phyloP scores from a whole-genome alignment of 2,329 filamentous ascomycete species.

The Orbilia blumenaviensis region DNA sequence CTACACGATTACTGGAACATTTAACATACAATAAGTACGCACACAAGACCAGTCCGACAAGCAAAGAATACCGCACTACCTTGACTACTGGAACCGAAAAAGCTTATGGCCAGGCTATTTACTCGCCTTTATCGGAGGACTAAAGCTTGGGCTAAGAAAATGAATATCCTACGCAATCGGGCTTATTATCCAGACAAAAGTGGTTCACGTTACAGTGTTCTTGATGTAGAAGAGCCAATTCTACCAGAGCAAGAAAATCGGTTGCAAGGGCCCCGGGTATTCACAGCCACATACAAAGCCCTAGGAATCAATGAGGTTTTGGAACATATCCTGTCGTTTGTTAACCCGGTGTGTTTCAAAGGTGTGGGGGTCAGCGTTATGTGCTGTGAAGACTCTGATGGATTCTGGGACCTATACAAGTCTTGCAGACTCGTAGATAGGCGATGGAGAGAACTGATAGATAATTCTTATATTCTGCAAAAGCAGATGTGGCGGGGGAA shows the following conservation, averaged over 20 bases:
- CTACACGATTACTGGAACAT: no score
- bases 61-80: no score
- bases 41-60: no score
- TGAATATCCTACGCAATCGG: no score
- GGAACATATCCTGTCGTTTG: constrained; percentile 13
- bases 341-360: not conserved
- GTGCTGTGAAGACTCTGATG: not conserved
- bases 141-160: no score
- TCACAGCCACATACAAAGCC: not conserved
- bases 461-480: not conserved
- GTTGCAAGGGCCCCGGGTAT: not conserved
- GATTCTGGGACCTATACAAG: not conserved
- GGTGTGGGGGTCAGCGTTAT: not conserved
- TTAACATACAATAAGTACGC: no score
- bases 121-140: no score
- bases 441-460: not conserved
- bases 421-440: not conserved
- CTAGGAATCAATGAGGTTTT: constrained; percentile 1
- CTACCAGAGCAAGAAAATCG: not conserved
- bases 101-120: no score
- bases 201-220: no score
- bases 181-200: no score
- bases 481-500: not conserved
- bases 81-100: no score
- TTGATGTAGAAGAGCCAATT: not conserved